A percentile compares a stretch with the other conserved stretches of the same genome.
phyloP scores from a whole-genome alignment of 1,139 yeast species.

The Meyerozyma smithsonii region DNA sequence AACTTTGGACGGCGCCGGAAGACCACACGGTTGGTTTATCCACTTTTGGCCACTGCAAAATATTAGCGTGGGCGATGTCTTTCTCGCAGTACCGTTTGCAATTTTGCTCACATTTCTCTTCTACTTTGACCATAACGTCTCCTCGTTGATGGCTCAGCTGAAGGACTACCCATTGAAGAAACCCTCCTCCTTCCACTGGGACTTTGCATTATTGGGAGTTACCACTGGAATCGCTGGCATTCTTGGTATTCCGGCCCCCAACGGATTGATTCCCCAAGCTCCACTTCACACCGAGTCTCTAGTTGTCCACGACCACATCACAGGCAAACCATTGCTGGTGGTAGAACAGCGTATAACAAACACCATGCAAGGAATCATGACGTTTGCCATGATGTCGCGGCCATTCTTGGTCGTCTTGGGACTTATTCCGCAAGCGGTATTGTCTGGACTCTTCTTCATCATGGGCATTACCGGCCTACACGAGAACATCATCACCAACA shows the following conservation, averaged over 20 bases:
- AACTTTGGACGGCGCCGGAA: constrained; percentile 38
- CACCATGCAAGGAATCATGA: constrained; percentile 75
- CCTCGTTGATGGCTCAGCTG: constrained; percentile 87
- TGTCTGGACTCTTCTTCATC: constrained; percentile 87
- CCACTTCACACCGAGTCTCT: constrained; percentile 85
- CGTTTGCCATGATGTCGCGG: constrained; percentile 83
- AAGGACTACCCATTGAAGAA: constrained; percentile 75
- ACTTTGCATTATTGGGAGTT: constrained; percentile 75
- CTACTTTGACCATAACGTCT: constrained; percentile 93
- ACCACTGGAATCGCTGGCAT: constrained; percentile 86
- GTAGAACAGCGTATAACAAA: constrained; percentile 90
- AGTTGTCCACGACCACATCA: constrained; percentile 49
- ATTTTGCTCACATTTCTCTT: constrained; percentile 75
- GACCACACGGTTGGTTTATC: constrained; percentile 67
- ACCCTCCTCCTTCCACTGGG: constrained; percentile 93
- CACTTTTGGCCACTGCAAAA: constrained; percentile 65
- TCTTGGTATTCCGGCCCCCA: constrained; percentile 91
- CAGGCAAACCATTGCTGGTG: constrained; percentile 47
- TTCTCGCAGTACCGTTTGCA: constrained; percentile 91
- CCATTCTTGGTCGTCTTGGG: constrained; percentile 81
- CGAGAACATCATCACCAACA: constrained; percentile 58
- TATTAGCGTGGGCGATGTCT: constrained; percentile 67
- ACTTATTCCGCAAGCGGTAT: constrained; percentile 87
- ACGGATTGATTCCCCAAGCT: constrained; percentile 95
- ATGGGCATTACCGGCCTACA: constrained; percentile 86